phyloP scores from a whole-genome alignment of 345 rosid genomes.

The Firmiana major region DNA sequence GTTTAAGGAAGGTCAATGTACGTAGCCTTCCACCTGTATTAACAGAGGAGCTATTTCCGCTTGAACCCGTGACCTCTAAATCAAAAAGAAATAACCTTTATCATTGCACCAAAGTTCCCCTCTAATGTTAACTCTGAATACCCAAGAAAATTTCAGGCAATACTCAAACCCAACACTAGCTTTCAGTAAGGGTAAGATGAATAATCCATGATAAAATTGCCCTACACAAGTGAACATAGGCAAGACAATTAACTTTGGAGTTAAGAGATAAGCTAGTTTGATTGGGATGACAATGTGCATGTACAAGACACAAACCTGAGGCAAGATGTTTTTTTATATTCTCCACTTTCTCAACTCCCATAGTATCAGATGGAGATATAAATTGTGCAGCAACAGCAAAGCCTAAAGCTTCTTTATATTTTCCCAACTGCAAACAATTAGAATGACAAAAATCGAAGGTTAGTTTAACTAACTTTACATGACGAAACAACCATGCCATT shows the following conservation, averaged over 20 bases:
- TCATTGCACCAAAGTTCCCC: too few relatives aligned
- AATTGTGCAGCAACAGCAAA: slow-evolving; percentile 73
- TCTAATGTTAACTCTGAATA: not conserved
- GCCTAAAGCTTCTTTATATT: slow-evolving; percentile 76
- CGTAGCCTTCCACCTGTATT: too few relatives aligned
- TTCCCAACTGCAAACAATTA: slow-evolving; percentile 59
- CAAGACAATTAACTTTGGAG: not conserved
- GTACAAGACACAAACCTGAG: slow-evolving; percentile 55
- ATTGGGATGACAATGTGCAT: not conserved
- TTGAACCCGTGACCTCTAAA: too few relatives aligned
- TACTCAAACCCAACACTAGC: not conserved
- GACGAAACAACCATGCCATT: not conserved
- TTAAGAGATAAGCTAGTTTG: not conserved
- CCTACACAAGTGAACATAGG: not conserved
- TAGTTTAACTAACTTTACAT: not conserved
- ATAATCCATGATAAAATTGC: not conserved
- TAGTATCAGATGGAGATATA: slow-evolving; percentile 55
- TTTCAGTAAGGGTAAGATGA: not conserved
- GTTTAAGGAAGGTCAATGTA: too few relatives aligned
- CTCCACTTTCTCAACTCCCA: slow-evolving; percentile 51
- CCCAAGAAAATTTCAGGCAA: not conserved
- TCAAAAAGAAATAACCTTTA: too few relatives aligned
- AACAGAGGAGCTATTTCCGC: too few relatives aligned
- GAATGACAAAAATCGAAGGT: not conserved
- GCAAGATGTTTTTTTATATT: slow-evolving; percentile 56